Base-by-base conservation (phyloP, 106 monocot genomes). In the Apostasia ramifera region DNA sequence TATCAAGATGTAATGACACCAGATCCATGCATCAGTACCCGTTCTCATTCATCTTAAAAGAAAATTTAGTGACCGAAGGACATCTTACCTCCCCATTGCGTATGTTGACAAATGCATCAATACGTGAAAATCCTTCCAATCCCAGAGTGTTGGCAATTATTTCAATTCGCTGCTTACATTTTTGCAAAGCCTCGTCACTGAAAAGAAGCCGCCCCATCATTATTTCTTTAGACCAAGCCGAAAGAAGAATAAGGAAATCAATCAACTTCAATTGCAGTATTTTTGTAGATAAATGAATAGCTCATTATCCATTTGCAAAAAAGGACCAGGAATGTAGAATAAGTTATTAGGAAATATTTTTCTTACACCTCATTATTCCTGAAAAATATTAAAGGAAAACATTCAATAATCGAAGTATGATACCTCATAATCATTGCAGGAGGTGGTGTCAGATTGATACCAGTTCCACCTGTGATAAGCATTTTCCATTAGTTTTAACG, bases 371-470 rank as follows among this genome's bases (percentile, higher is more conserved):
- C 26, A 26, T 26, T 26, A 26, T 26, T 26, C 26, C 26, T 26
- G 26, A 26, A 26, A 26, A 26, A 26, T 26, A 26, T 26, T 26
- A 26, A 26, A 26, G 26, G 26, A 26, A 26, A 26, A 26, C 26
- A 26, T 26, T 26, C 26, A 60, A 13, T 1, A 37, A 56, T 49
- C 40, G 1, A 38, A 49, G 4, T 9, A 68, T 68, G 64, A 52
- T 75, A 91, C 91, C 91, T 86, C 40, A 95, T 78, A 62, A 95
- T 95, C 67, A 67, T 65, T 55, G 73, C 3, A 53, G 95, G 95
- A 74, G 95, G 95, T 71, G 95, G 88, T 62, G 95, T 91, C 64
- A 95, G 74, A 73, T 95, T 95, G 68, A 95, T 88, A 49, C 95
- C 95, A 71, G 91, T 95, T n/a, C 95, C 91, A 78, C 91, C 91